Conservation (phyloP, 768 basidiomycete genomes). For the Mycena olivaceomarginata region DNA sequence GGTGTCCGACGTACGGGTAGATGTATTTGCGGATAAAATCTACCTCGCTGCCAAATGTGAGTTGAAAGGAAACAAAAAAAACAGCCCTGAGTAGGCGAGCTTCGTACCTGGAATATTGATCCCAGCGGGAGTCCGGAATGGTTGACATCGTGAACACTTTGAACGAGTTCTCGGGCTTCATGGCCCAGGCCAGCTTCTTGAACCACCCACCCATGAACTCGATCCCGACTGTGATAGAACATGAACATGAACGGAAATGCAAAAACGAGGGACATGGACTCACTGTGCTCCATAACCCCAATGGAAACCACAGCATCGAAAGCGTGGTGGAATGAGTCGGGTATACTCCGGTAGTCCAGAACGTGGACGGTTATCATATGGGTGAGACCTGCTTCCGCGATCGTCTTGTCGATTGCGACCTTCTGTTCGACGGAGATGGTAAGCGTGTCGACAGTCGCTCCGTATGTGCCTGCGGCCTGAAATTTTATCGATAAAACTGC, state of each 20-base stretch:
- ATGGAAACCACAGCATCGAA: conserved; percentile 72
- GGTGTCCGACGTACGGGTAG: conserved; percentile 35
- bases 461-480: conserved; percentile 56
- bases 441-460: conserved; percentile 80
- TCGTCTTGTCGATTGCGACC: conserved; percentile 74
- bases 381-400: conserved; percentile 68
- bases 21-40: conserved; percentile 47
- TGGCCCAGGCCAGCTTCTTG: conserved; percentile 66
- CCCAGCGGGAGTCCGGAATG: conserved; percentile 66
- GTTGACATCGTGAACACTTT: conserved; percentile 67
- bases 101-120: conserved; percentile 70
- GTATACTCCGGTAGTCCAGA: conserved; percentile 80
- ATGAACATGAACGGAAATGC: neutral
- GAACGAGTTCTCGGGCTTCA: conserved; percentile 68
- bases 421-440: conserved; percentile 82
- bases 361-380: conserved; percentile 76
- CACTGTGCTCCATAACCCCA: conserved; percentile 67
- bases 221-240: conserved; percentile 21
- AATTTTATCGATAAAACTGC: neutral
- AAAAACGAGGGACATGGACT: neutral
- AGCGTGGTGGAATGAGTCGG: conserved; percentile 69
- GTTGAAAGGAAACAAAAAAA: neutral
- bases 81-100: conserved; percentile 48
- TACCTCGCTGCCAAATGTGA: conserved; percentile 38
- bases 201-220: conserved; percentile 65